These are phyloP conservation scores for Achaetomium macrosporum DNA, from an alignment of 2,329 filamentous ascomycete genomes.

Conservation along the genomic window DNA sequence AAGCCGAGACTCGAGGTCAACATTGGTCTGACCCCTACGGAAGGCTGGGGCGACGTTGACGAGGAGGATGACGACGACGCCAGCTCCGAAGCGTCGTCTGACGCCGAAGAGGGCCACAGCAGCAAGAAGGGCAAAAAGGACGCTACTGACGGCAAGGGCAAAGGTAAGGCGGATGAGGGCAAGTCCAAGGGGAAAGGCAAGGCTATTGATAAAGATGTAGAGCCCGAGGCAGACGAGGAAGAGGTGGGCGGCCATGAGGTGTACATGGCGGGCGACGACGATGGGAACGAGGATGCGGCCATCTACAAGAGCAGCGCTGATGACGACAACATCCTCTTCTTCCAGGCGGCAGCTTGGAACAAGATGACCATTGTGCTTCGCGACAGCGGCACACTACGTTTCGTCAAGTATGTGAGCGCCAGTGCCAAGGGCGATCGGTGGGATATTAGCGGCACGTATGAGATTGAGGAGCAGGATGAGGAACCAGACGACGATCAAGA, in stretches of 20 bases:
- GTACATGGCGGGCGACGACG: conserved; percentile 88
- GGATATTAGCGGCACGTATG: conserved; percentile 79
- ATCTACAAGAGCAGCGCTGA: conserved; percentile 77
- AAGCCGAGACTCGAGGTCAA: conserved; percentile 81
- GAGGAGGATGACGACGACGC: conserved; percentile 42
- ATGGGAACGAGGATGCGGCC: conserved; percentile 63
- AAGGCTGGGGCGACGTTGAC: conserved; percentile 74
- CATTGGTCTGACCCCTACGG: conserved; percentile 75
- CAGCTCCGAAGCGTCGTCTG: conserved; percentile 24
- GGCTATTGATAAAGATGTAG: conserved; percentile 27
- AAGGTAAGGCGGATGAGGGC: conserved; percentile 29
- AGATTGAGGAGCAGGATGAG: conserved; percentile 55
- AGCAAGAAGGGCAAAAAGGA: conserved; percentile 8
- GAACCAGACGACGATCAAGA: conserved; percentile 32
- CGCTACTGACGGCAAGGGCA: conserved; percentile 12
- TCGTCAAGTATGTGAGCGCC: conserved; percentile 91
- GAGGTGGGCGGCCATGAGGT: conserved; percentile 76
- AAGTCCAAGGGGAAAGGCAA: conserved; percentile 31
- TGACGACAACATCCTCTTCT: conserved; percentile 64
- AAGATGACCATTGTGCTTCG: conserved; percentile 83
- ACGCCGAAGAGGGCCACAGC: conserved; percentile 15
- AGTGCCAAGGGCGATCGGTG: conserved; percentile 82
- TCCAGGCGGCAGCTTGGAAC: conserved; percentile 71
- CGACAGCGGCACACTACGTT: conserved; percentile 79
- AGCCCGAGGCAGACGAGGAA: conserved; percentile 29